Percentiles rank a stretch among this genome's conserved stretches.
Evolutionary conservation across 495 filamentous ascomycete genomes (phyloP).

Genomic region (Trichocladium uniseriatum): DNA sequence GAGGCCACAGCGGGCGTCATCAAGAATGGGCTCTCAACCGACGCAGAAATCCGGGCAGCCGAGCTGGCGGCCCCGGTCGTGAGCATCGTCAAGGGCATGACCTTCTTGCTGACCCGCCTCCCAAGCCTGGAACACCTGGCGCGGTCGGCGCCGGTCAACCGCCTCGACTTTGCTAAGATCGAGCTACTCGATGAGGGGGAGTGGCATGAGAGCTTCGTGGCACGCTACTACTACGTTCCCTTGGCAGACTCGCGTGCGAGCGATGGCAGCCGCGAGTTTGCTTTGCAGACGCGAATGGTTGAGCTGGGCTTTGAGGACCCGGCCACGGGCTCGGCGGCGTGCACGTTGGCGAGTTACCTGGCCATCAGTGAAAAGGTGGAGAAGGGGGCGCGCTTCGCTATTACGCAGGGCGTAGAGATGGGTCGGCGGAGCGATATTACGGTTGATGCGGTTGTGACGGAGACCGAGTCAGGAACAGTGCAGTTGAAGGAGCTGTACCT

Average conservation of each 20-base stretch:
- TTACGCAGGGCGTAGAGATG: constrained; percentile 76
- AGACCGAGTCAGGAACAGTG: too few species aligned
- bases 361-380: constrained; percentile 35
- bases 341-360: constrained; percentile 48
- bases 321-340: constrained; percentile 57
- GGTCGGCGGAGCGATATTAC: constrained; percentile 51
- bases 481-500: constrained; percentile 46
- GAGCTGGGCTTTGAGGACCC: constrained; percentile 55
- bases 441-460: constrained; percentile 32
- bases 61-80: constrained; percentile 41
- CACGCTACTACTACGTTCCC: constrained; percentile 48
- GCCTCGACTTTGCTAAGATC: constrained; percentile 22
- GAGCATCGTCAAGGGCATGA: constrained; percentile 63
- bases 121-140: constrained; percentile 37
- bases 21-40: constrained; percentile 15
- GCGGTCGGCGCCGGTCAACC: constrained; percentile 18
- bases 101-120: constrained; percentile 49
- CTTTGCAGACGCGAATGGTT: constrained; percentile 42
- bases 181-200: constrained; percentile 44
- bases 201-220: constrained; percentile 46
- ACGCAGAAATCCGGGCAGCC: constrained; percentile 20
- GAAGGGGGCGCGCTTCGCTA: constrained; percentile 33
- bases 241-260: constrained; percentile 23
- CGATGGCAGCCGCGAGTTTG: background rate
- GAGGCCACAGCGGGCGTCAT: background rate